Evolutionary conservation across 345 rosid species (phyloP).

Genomic region (Barbarea vulgaris): DNA sequence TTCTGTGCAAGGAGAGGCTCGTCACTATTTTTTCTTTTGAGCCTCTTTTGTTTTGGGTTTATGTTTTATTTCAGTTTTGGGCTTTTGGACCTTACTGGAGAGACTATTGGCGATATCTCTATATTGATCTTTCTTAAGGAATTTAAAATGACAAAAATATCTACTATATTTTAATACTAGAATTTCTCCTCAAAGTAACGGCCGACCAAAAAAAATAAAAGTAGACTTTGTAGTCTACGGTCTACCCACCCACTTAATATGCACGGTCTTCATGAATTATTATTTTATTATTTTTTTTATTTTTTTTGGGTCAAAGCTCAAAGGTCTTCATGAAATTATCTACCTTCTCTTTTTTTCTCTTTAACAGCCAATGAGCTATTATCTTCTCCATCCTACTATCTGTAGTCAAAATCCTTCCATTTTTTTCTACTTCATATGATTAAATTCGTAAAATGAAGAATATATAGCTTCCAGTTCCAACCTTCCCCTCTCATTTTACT

Average conservation of each 20-base stretch:
- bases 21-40: background rate
- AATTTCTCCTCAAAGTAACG: background rate
- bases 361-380: background rate
- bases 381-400: background rate
- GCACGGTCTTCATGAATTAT: background rate
- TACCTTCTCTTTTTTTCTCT: no score
- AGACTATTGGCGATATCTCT: no score
- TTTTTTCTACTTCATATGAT: background rate
- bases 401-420: background rate
- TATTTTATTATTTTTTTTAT: no score
- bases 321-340: conserved; percentile 2
- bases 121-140: no score
- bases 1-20: background rate
- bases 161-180: no score
- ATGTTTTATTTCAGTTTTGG: background rate
- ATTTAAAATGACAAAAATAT: no score
- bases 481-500: background rate
- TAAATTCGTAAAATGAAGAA: background rate
- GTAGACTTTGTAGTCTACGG: background rate
- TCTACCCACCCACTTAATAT: background rate
- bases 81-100: background rate
- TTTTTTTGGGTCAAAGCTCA: no score
- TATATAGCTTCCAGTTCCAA: background rate
- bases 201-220: background rate
- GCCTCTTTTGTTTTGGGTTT: background rate